phyloP scores from a whole-genome alignment of 169 alveolate species.

The Eimeria praecox region DNA sequence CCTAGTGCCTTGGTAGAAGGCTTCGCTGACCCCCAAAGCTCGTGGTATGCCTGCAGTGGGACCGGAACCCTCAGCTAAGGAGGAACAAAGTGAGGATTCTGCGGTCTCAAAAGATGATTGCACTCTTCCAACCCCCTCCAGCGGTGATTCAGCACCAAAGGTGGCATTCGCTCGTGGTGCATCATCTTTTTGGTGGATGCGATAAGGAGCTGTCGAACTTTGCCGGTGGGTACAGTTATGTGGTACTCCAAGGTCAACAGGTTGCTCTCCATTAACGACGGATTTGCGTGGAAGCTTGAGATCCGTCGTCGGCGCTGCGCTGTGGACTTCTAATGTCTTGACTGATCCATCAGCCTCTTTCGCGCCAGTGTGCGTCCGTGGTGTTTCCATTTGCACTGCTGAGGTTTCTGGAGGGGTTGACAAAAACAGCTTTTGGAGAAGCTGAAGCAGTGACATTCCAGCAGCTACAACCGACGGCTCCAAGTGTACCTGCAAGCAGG shows the following conservation, averaged over 20 bases:
- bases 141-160: background rate
- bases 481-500: constrained; percentile 57
- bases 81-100: background rate
- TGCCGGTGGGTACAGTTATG: background rate
- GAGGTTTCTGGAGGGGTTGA: background rate
- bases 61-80: background rate
- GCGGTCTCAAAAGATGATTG: constrained; percentile 47
- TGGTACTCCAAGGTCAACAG: background rate
- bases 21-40: background rate
- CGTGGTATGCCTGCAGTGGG: background rate
- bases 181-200: background rate
- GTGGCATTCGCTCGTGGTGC: background rate
- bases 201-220: background rate
- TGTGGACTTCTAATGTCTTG: background rate
- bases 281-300: background rate
- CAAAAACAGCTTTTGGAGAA: background rate
- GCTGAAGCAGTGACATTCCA: constrained; percentile 34
- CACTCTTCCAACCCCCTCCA: background rate
- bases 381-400: background rate
- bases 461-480: constrained; percentile 20
- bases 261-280: background rate
- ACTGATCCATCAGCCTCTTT: background rate
- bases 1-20: background rate
- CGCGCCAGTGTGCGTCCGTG: background rate
- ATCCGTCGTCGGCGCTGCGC: background rate